Percentiles rank a stretch among this genome's conserved stretches.
phyloP scores from a whole-genome alignment of 495 filamentous ascomycete species.

The Apodospora peruviana region DNA sequence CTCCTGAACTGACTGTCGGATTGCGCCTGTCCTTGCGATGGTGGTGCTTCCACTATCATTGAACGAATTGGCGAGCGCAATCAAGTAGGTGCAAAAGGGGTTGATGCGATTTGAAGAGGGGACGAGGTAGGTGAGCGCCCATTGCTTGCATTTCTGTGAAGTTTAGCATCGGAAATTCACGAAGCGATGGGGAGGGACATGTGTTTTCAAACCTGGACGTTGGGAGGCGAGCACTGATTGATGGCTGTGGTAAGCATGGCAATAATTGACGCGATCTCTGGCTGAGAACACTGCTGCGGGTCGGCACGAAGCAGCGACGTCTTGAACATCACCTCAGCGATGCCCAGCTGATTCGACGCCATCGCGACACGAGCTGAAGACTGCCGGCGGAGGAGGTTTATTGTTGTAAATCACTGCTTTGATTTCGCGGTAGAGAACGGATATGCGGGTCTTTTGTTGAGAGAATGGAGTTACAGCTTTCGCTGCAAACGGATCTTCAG shows the following conservation, averaged over 20 bases:
- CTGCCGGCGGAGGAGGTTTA: too few species aligned
- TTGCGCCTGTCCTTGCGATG: constrained; percentile 3
- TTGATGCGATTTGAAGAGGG: constrained; percentile 60
- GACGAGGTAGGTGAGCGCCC: constrained; percentile 68
- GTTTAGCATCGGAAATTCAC: constrained; percentile 16
- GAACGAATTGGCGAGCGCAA: constrained; percentile 60
- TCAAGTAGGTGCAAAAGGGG: constrained; percentile 71
- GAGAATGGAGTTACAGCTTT: too few species aligned
- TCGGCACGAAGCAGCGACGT: constrained; percentile 72
- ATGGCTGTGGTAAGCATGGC: constrained; percentile 59
- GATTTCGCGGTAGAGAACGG: too few species aligned
- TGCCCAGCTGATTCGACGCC: constrained; percentile 63
- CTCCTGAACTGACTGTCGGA: constrained; percentile 10
- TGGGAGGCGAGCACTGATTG: constrained; percentile 69
- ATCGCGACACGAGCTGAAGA: too few species aligned
- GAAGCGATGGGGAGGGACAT: constrained; percentile 43
- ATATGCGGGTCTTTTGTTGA: too few species aligned
- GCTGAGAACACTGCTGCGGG: constrained; percentile 60
- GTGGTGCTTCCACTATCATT: constrained; percentile 11
- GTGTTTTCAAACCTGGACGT: constrained; percentile 90
- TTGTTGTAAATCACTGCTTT: too few species aligned
- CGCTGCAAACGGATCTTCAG: too few species aligned
- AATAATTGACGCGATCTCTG: constrained; percentile 71
- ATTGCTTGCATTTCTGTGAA: constrained; percentile 77
- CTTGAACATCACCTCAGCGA: constrained; percentile 76